Evolutionary conservation across 208 protist species (phyloP), one percentile per base, ranked within the genome.

Genomic region (Wallacemonas collosoma): DNA sequence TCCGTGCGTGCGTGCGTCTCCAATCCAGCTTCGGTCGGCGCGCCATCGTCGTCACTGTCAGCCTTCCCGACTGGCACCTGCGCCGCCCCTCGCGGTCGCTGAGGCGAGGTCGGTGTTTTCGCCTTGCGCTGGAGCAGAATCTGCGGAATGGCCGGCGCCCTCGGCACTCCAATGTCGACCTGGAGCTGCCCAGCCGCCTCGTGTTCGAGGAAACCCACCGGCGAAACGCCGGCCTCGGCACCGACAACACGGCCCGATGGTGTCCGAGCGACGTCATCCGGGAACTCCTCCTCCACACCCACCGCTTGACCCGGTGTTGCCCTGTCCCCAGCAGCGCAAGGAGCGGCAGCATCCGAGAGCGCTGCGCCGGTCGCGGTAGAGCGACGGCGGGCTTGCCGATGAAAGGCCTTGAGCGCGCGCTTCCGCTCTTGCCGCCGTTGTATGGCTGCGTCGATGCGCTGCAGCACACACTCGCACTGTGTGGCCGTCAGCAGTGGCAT

Each of bases 391-490:
- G 54, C 26, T 2, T 48, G 8, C 15, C 43, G 44, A 2, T 60
- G 54, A 39, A 70, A 67, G 44, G 35, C 40, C 17, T 60, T 61
- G 45, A 62, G 60, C 4, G 48, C 41, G 39, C 36, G 43, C 47
- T 85, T 76, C 11, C 80, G 83, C 41, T 76, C 61, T 17, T 73
- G 65, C 7, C 74, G 72, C 3, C 80, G 73, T 45, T 45, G 38
- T 15, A 85, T 66, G 26, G 77, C 80, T n/a, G 73, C 71, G 43
- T 72, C 17, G 41, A 89, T 79, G 50, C 83, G 79, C 39, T 39
- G 41, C 39, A 64, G 7, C 54, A 89, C 75, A 40, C 71, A 77
- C 26, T 58, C 43, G 36, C 69, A 66, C 43, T 81, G 75, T 7
- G 26, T 35, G 36, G 72, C 61, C 17, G 77, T 74, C 64, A 89